phyloP scores from a whole-genome alignment of 2,329 filamentous ascomycete genomes.

The Colletotrichum musae region DNA sequence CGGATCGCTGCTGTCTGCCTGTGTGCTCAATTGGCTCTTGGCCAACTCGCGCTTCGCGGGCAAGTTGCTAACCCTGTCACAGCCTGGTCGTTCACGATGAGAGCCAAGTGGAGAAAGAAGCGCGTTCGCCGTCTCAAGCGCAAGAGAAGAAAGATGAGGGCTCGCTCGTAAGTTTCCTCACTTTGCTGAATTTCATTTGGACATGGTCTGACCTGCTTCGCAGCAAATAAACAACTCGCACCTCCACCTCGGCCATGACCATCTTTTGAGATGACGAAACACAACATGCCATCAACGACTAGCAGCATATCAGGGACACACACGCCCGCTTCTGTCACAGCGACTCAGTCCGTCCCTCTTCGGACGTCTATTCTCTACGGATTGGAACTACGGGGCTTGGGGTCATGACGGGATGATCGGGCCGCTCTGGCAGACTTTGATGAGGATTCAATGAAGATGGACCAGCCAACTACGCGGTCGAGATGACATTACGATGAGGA shows the following conservation, averaged over 20 bases:
- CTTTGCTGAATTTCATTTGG: not conserved
- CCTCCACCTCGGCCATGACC: slow-evolving; percentile 68
- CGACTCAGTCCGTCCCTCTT: slow-evolving; percentile 40
- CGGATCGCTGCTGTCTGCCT: too few relatives aligned
- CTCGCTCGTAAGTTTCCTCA: slow-evolving; percentile 84
- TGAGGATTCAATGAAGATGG: slow-evolving; percentile 38
- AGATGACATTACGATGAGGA: slow-evolving; percentile 40
- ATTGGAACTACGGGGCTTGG: slow-evolving; percentile 40
- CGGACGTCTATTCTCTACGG: slow-evolving; percentile 45
- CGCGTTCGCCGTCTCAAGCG: slow-evolving; percentile 98
- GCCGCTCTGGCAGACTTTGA: slow-evolving; percentile 23
- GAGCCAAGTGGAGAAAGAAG: slow-evolving; percentile 99
- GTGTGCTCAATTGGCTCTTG: slow-evolving; percentile 1
- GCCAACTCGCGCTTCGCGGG: not conserved
- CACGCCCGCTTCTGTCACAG: slow-evolving; percentile 30
- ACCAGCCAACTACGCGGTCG: slow-evolving; percentile 36
- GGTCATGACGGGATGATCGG: slow-evolving; percentile 33
- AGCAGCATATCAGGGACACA: slow-evolving; percentile 5
- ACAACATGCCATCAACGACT: slow-evolving; percentile 31
- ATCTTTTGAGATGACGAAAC: slow-evolving; percentile 50
- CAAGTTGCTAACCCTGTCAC: slow-evolving; percentile 15
- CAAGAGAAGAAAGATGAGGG: slow-evolving; percentile 99
- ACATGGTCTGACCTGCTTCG: slow-evolving; percentile 49
- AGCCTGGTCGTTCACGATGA: slow-evolving; percentile 70
- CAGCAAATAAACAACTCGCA: slow-evolving; percentile 79